These are phyloP conservation scores for Coprinellus micaceus DNA, from an alignment of 768 basidiomycete species.

Conservation along the genomic window DNA sequence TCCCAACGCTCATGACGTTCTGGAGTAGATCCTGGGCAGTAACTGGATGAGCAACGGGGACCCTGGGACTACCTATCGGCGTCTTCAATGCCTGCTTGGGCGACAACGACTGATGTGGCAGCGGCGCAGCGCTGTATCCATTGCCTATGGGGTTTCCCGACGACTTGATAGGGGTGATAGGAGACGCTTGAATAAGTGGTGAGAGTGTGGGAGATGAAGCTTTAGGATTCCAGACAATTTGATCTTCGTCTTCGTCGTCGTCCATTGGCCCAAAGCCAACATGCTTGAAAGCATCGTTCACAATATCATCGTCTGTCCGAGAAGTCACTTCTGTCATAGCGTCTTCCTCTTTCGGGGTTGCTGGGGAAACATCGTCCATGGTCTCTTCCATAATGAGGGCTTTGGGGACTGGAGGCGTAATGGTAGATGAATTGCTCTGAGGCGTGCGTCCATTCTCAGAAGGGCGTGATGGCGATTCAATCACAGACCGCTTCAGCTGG, in stretches of 20 bases:
- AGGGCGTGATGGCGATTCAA: slow-evolving; percentile 21
- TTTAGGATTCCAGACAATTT: slow-evolving; percentile 77
- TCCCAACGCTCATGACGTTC: slow-evolving; percentile 41
- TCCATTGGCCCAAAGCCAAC: slow-evolving; percentile 37
- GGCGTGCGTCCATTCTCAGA: slow-evolving; percentile 14
- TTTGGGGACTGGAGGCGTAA: too few species aligned
- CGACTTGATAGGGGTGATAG: slow-evolving; percentile 32
- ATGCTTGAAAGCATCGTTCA: slow-evolving; percentile 63
- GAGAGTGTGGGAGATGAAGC: slow-evolving; percentile 32
- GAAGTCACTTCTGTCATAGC: slow-evolving; percentile 65
- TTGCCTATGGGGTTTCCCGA: slow-evolving; percentile 27
- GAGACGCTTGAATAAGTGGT: slow-evolving; percentile 29
- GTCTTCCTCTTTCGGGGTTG: slow-evolving; percentile 44
- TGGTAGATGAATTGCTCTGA: slow-evolving; percentile 20
- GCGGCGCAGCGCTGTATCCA: slow-evolving; percentile 1
- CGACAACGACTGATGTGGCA: slow-evolving; percentile 11
- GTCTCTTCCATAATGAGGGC: slow-evolving; percentile 24
- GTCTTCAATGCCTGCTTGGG: slow-evolving; percentile 9
- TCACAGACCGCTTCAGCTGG: slow-evolving; percentile 28
- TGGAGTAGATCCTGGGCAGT: slow-evolving; percentile 70
- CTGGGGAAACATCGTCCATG: slow-evolving; percentile 19
- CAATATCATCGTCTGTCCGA: slow-evolving; percentile 78
- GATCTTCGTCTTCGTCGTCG: slow-evolving; percentile 51
- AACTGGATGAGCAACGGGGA: slow-evolving; percentile 35
- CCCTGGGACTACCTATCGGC: slow-evolving; percentile 8